Evolutionary conservation across 2,329 filamentous ascomycete genomes (phyloP), one percentile per base, ranked within the genome.

Genomic region (Xylariaceae sp.): DNA sequence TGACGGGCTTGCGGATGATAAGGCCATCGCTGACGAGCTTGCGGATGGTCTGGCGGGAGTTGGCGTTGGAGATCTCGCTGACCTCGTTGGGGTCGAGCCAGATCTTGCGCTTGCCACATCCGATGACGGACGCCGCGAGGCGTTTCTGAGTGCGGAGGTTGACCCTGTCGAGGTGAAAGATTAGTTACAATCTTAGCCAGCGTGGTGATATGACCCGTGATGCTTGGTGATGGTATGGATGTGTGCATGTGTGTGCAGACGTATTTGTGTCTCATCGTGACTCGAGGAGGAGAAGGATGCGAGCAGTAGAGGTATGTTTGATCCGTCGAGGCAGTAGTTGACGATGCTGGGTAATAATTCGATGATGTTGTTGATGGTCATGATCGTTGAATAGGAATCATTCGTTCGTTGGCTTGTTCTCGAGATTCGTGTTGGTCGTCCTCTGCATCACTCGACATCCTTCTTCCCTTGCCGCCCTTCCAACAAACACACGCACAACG

Each of bases 101-200:
- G 80, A 98, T 95, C 88, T 98, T 98, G 85, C 92, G 88, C 88
- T 98, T 86, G 74, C 93, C 93, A 81, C 89, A 95, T 83, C 90
- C 90, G 75, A 95, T 88, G 75, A 98, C 93, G 77, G 92, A 88
- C 71, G 93, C 89, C 75, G 93, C 93, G 70, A 98, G 91, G 80
- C 94, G 92, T 87, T 98, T 98, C 85, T 98, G 94, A 76, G 93
- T 97, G 77, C 86, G 86, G 77, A 98, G 87, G 76, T 97, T 97
- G 87, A 95, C 91, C 93, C 93, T 98, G 73, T 64, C 64, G 53
- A 59, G 63, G 55, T 37, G 37, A 34, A 35, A 42, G 14, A 35
- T 3, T 35, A 22, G 44, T 59, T 43, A 59, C 55, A 43, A 11
- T 22, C 8, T 14, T 20, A 7, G 27, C 32, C 14, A 7, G 14